Percentiles rank a stretch among this genome's conserved stretches.
These are phyloP conservation scores for Wickerhamomyces chaumierensis DNA, from an alignment of 805 yeast species.

Conservation along the genomic window DNA sequence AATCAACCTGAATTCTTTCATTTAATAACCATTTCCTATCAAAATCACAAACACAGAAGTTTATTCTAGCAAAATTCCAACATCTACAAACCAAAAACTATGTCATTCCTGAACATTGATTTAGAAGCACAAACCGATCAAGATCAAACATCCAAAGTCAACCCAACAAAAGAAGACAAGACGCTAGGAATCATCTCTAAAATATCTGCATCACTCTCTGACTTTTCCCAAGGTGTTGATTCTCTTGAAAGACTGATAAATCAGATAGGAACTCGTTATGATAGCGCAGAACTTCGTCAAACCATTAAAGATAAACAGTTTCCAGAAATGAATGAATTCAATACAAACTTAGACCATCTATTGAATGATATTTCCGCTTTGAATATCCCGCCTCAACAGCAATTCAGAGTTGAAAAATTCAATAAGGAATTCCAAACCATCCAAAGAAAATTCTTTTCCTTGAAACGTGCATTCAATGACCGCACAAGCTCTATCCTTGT, in stretches of 20 bases:
- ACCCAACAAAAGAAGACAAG: slow-evolving; percentile 8
- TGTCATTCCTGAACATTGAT: slow-evolving; percentile 20
- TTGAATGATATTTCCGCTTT: slow-evolving; percentile 15
- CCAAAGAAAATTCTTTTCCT: slow-evolving; percentile 29
- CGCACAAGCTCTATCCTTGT: slow-evolving; percentile 30
- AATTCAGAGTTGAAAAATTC: slow-evolving; percentile 29
- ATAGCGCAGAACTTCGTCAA: slow-evolving; percentile 23
- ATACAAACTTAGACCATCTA: slow-evolving; percentile 23
- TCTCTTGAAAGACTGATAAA: slow-evolving; percentile 36
- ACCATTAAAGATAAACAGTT: slow-evolving; percentile 17
- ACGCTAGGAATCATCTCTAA: slow-evolving; percentile 13
- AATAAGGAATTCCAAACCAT: slow-evolving; percentile 44
- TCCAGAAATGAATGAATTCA: slow-evolving; percentile 16
- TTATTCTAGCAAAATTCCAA: no score
- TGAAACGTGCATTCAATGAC: slow-evolving; percentile 37
- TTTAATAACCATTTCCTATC: no score
- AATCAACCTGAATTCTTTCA: no score
- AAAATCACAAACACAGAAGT: no score
- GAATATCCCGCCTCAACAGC: slow-evolving; percentile 9
- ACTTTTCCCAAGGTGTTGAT: slow-evolving; percentile 37
- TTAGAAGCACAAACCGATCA: slow-evolving; percentile 17
- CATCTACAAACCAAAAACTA: slow-evolving; percentile 1
- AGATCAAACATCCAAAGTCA: neutral
- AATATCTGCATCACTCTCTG: slow-evolving; percentile 20
- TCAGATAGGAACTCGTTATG: slow-evolving; percentile 40